These are phyloP conservation scores for Irpex rosettiformis DNA, from an alignment of 1,284 basidiomycete genomes.

Conservation along the genomic window DNA sequence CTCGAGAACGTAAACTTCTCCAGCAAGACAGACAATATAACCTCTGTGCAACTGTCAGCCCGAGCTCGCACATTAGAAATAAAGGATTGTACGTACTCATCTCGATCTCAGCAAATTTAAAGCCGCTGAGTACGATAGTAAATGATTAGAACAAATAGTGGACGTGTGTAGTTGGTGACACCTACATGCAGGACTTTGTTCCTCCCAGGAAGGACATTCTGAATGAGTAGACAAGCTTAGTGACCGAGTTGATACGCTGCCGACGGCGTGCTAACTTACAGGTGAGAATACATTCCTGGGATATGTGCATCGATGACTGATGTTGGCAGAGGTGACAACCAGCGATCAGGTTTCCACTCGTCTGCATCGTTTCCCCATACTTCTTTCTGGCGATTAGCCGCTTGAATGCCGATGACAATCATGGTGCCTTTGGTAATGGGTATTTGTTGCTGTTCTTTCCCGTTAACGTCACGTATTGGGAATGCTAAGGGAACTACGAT, in stretches of 20 bases:
- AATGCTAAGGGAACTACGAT: constrained; percentile 20
- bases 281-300: constrained; percentile 16
- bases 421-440: constrained; percentile 39
- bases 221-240: neutral
- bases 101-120: constrained; percentile 29
- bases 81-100: constrained; percentile 24
- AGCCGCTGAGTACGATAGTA: constrained; percentile 19
- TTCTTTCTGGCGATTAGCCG: constrained; percentile 38
- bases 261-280: constrained; percentile 9
- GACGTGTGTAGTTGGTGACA: neutral
- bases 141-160: neutral
- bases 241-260: neutral
- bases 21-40: neutral
- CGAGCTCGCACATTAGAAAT: neutral
- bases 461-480: constrained; percentile 11
- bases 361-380: constrained; percentile 52
- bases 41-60: neutral
- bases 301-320: constrained; percentile 10
- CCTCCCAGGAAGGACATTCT: constrained; percentile 30
- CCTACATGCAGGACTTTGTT: constrained; percentile 26
- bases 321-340: constrained; percentile 15
- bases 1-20: neutral
- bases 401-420: constrained; percentile 41
- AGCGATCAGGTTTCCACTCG: constrained; percentile 38
- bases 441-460: constrained; percentile 31